Conservation (phyloP, 2,329 filamentous ascomycete species). For the Magnaporthiopsis incrustans region DNA sequence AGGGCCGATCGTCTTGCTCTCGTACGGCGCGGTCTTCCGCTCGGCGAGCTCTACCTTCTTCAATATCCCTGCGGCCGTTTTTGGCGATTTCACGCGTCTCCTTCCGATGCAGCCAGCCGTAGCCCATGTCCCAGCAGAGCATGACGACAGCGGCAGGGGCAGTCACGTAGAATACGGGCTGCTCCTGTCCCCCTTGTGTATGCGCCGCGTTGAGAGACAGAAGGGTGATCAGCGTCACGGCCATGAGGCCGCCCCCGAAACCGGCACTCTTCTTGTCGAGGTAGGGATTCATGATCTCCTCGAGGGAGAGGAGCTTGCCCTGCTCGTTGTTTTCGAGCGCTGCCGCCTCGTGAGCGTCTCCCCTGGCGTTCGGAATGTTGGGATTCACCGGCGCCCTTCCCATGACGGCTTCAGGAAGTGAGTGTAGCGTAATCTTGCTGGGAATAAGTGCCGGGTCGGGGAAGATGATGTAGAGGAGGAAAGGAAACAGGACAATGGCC, state of each 20-base stretch:
- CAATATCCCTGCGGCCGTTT: constrained; percentile 42
- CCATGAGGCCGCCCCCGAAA: constrained; percentile 60
- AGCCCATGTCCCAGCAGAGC: constrained; percentile 58
- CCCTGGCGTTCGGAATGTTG: constrained; percentile 56
- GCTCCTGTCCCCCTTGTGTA: constrained; percentile 37
- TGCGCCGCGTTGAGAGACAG: constrained; percentile 54
- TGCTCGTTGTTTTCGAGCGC: constrained; percentile 37
- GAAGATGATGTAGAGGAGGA: constrained; percentile 63
- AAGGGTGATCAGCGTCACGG: constrained; percentile 56
- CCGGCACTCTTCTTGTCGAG: constrained; percentile 58
- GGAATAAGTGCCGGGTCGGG: constrained; percentile 57
- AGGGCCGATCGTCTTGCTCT: background rate
- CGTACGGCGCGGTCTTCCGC: background rate
- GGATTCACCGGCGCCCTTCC: constrained; percentile 57
- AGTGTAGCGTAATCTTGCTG: constrained; percentile 57
- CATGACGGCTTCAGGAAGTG: constrained; percentile 50
- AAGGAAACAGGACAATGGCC: constrained; percentile 59
- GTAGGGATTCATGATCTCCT: constrained; percentile 70
- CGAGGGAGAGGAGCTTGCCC: constrained; percentile 50
- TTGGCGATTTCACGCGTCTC: constrained; percentile 56
- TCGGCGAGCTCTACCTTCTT: constrained; percentile 32
- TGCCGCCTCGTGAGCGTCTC: constrained; percentile 43
- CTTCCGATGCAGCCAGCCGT: constrained; percentile 54
- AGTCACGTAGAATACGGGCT: constrained; percentile 61
- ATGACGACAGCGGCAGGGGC: constrained; percentile 60